Evolutionary conservation across 805 yeast genomes (phyloP), one percentile per base, ranked within the genome.

Genomic region (Metschnikowia similis): DNA sequence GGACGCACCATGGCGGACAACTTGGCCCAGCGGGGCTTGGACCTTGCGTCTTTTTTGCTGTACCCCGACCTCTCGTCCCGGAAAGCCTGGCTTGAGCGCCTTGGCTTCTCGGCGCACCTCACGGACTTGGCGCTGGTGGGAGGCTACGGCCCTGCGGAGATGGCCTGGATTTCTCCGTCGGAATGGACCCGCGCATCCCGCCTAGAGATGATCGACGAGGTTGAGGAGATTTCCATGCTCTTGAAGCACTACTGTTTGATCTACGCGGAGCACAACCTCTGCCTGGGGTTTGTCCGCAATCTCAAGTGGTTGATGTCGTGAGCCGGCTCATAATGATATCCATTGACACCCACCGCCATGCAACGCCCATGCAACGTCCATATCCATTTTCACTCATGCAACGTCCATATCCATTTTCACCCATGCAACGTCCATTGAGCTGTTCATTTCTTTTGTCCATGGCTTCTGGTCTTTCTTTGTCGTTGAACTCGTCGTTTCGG

Each of bases 121-220:
- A 77, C 81, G 0, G 81, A 80, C 55, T 66, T 85, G 59, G 71
- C 76, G 48, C 62, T 57, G 50, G 57, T 72, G 2, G 75, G 71
- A 1, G 76, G 76, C 0, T 72, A 70, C 52, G 65, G 62, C 55
- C 53, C 16, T 46, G 60, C 27, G 6, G 42, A 38, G 3, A 39
- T 52, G 17, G 46, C 63, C 29, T 83, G 88, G 87, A 63, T 82
- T 2, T 53, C 54, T 8, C 44, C 35, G 0, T 61, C 58, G 1
- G 86, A 80, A 31, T 57, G 65, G 21, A 59, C 55, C 8, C 60
- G 86, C 30, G 75, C 86, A 1, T 71, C 74, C 48, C 55, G 66
- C 21, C 70, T 87, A 35, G 94, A 87, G 63, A 67, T 85, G 55
- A 71, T 87, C 17, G 95, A 87, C 63, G 95, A 87, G 63, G 64